Conservation (phyloP, 2,329 filamentous ascomycete genomes). For the Diaporthe humulicola region DNA sequence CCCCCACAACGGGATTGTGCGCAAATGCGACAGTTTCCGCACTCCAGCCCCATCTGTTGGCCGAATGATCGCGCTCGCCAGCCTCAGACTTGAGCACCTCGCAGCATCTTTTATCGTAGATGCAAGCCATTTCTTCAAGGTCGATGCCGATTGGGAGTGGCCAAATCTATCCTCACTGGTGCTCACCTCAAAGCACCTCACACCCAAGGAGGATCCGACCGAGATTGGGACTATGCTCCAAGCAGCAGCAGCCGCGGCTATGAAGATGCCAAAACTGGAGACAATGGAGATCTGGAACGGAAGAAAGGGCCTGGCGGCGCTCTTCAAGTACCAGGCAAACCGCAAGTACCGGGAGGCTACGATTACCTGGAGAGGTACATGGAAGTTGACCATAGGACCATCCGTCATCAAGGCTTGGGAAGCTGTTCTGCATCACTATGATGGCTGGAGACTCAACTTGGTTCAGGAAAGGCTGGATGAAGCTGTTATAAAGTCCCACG, state of each 20-base stretch:
- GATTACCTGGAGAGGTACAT: constrained; percentile 48
- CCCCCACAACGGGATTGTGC: constrained; percentile 35
- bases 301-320: constrained; percentile 47
- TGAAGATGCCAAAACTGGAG: constrained; percentile 49
- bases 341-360: constrained; percentile 38
- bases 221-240: constrained; percentile 44
- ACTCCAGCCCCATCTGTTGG: constrained; percentile 43
- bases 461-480: constrained; percentile 43
- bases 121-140: constrained; percentile 48
- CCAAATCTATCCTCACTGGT: constrained; percentile 49
- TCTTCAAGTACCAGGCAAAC: constrained; percentile 48
- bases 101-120: constrained; percentile 49
- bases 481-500: constrained; percentile 47
- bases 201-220: constrained; percentile 40
- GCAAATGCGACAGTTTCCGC: constrained; percentile 39
- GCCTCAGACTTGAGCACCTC: constrained; percentile 48
- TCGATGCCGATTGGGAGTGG: constrained; percentile 46
- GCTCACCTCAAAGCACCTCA: constrained; percentile 49
- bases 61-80: constrained; percentile 43
- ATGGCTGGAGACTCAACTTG: neutral
- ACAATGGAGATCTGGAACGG: constrained; percentile 54
- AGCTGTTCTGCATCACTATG: constrained; percentile 41
- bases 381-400: constrained; percentile 45
- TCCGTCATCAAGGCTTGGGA: constrained; percentile 47
- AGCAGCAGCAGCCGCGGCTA: constrained; percentile 45